Conservation (phyloP, 202 grass and related monocot species). For the Tripidium arundinaceum region DNA sequence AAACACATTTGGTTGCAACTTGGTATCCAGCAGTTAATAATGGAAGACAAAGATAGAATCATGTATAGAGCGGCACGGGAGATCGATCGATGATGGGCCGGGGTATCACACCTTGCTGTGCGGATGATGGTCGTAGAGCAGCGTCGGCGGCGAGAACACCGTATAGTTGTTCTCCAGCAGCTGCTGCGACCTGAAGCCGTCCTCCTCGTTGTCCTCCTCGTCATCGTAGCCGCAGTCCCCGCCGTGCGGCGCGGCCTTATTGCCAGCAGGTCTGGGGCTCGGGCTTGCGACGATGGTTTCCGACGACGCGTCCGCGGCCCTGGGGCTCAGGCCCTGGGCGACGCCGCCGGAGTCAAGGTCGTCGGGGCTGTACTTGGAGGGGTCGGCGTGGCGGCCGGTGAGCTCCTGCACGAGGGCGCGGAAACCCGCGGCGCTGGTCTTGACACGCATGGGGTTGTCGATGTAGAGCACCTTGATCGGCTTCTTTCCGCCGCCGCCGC, state of each 20-base stretch:
- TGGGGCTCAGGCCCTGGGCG: constrained; percentile 7
- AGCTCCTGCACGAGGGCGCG: constrained; percentile 87
- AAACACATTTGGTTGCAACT: too few species aligned
- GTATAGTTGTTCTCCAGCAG: constrained; percentile 40
- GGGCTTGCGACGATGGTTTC: neutral
- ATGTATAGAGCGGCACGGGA: too few species aligned
- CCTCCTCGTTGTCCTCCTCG: neutral
- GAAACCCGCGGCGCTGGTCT: constrained; percentile 60
- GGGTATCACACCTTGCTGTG: constrained; percentile 35
- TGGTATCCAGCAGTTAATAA: too few species aligned
- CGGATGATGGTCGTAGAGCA: constrained; percentile 44
- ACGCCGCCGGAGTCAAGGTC: neutral
- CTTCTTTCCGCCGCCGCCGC: constrained; percentile 40
- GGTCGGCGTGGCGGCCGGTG: constrained; percentile 68
- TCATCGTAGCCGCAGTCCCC: neutral
- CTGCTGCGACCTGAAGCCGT: constrained; percentile 38
- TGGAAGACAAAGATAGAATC: too few species aligned
- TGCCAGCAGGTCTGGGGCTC: neutral
- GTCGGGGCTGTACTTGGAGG: constrained; percentile 43
- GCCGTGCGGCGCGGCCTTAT: neutral
- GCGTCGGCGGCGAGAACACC: constrained; percentile 38
- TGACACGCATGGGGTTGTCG: constrained; percentile 82
- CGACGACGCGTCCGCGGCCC: constrained; percentile 10
- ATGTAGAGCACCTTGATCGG: constrained; percentile 91
- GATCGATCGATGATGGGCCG: neutral